Base-by-base conservation (phyloP, 306 rosid genomes). In the Benincasa hispida region DNA sequence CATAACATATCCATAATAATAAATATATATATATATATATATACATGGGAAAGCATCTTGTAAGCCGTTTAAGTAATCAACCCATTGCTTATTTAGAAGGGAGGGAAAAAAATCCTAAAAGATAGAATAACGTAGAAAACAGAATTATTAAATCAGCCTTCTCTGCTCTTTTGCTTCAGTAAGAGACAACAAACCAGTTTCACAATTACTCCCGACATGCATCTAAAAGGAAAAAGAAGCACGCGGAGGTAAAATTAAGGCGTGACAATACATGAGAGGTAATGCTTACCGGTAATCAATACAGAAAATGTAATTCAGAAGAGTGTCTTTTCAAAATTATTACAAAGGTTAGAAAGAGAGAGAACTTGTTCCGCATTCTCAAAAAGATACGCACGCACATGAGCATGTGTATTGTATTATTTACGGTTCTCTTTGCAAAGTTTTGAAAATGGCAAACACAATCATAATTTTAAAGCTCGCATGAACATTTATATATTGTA, bases 361-460 rank as follows among this genome's bases (percentile, higher is more conserved):
- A 67, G 32, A 34, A 21, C 12, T n/a, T 48, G 76, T 27, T 72
- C 76, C 34, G 17, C 34, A 72, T 72, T 45, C 54, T 42, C 75
- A 51, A 72, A 72, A 72, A 72, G 39, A 72, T 45, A 34, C 22
- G 42, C 76, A 27, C 24, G 59, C 76, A 72, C 39, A 72, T 72
- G 76, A 48, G 12, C 76, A 70, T 70, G 42, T 25, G 41, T 27
- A 72, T 27, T 50, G 60, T 72, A 19, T 47, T 28, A 19, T 72
- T 48, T 72, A 72, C 25, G 25, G 76, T 28, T 72, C 76, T 72
- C 59, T 25, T 47, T 25, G 15, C 53, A 39, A 62, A 22, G 24
- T 62, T 17, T 62, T 34, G 72, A 27, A n/a, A 66, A 25, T 47
- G 76, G 76, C 76, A 48, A 39, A 72, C 76, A 48, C 74, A 56